Evolutionary conservation across 768 basidiomycete species (phyloP).

Genomic region (Lentinula aciculospora): DNA sequence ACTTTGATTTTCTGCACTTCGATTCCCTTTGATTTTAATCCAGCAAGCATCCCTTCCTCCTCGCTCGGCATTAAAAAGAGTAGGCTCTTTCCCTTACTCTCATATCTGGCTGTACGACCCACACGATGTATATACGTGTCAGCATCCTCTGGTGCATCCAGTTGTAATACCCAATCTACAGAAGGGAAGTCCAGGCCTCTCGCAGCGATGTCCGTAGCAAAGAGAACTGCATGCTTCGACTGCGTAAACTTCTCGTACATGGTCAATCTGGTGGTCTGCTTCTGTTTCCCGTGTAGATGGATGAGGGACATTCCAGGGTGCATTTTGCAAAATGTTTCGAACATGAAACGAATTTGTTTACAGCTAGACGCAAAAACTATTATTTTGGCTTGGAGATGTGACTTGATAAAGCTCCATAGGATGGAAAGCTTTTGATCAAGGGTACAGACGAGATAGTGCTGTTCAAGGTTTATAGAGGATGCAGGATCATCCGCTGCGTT

Average conservation of each 20-base stretch:
- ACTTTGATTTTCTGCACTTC: slow-evolving; percentile 80
- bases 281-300: slow-evolving; percentile 94
- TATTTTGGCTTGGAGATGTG: slow-evolving; percentile 84
- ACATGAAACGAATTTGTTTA: slow-evolving; percentile 96
- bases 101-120: slow-evolving; percentile 91
- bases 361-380: slow-evolving; percentile 93
- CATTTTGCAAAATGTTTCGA: slow-evolving; percentile 92
- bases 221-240: slow-evolving; percentile 77
- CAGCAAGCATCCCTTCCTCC: slow-evolving; percentile 81
- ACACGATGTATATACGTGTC: slow-evolving; percentile 98
- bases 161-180: slow-evolving; percentile 94
- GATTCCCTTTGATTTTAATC: slow-evolving; percentile 69
- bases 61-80: slow-evolving; percentile 85
- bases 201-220: slow-evolving; percentile 96
- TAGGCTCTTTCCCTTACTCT: slow-evolving; percentile 82
- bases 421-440: slow-evolving; percentile 88
- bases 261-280: slow-evolving; percentile 80
- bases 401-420: slow-evolving; percentile 93
- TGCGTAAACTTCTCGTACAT: slow-evolving; percentile 83
- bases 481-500: slow-evolving; percentile 38
- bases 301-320: slow-evolving; percentile 93
- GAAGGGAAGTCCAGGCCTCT: slow-evolving; percentile 95
- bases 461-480: slow-evolving; percentile 68
- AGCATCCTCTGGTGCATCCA: slow-evolving; percentile 95
- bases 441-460: slow-evolving; percentile 79